Evolutionary conservation across 352 stramenopile species (phyloP), one percentile per base, ranked within the genome.

Genomic region (Globisporangium alternatum): DNA sequence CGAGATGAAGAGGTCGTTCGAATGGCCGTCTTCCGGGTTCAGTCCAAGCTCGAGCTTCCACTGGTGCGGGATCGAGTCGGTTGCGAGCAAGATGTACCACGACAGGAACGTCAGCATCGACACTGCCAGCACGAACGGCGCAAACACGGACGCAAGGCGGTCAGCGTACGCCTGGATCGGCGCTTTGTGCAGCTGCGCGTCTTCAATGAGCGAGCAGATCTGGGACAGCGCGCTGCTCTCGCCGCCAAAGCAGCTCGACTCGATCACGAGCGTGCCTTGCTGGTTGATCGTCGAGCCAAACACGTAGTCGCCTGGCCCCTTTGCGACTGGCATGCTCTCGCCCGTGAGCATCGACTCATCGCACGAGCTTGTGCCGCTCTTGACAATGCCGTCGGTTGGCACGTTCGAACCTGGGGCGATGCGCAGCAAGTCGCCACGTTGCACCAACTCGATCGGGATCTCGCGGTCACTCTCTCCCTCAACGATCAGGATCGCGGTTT

Each of bases 321-420:
- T 98, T 1, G 69, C 63, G 15, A 98, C 86, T 12, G 91, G 89
- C 72, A 95, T 96, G 43, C 86, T 89, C 70, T 96, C 88, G n/a
- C 88, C 88, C 31, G 88, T 96, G 7, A 96, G 57, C 81, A 91
- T 91, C 1, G 83, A 91, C 65, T 96, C 88, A 52, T 96, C 77
- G 8, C 71, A 88, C 0, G 83, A 80, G n/a, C 76, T 88, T 3
- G 72, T 75, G 21, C 88, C 88, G 5, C 70, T 80, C 60, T 84
- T 87, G 44, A 96, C 78, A 12, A 95, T 80, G 10, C 87, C 87
- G 28, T 96, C 88, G 0, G 88, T 95, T 2, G 88, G 88, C 44
- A 96, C 81, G 47, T 90, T 92, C 0, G 80, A 71, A 17, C 89
- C 89, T 13, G 86, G 89, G 3, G 83, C 55, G 15, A 96, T 77